Evolutionary conservation across 192 early-diverging fungal species (phyloP), one percentile per base, ranked within the genome.

Genomic region (Coemansia sp.): DNA sequence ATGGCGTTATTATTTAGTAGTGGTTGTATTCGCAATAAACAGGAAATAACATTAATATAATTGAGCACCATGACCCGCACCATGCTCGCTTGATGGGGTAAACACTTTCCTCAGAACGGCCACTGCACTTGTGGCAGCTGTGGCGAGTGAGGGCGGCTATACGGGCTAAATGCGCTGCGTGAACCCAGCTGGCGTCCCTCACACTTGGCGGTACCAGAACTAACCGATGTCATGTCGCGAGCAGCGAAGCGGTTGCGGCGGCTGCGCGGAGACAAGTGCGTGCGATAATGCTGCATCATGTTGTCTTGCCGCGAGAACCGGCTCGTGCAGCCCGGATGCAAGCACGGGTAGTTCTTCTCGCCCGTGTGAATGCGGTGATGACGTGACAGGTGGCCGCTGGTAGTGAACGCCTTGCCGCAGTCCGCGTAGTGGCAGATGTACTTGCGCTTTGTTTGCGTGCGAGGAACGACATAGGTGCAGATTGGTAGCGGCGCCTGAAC

Each of bases 281-380:
- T 91, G 43, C 90, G 88, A 69, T 90, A 91, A 64, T 94, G 92
- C 63, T 94, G 92, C 87, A 89, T 91, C 90, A 92, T 92, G 75
- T 93, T 92, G 74, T 93, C 92, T 46, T 91, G 89, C 53, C 92
- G 83, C 40, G 90, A 90, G 58, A 93, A 93, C 59, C 86, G 79
- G 63, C 86, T 88, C 27, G 77, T 78, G 71, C 92, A 93, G 1
- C 87, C 89, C 8, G 84, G 82, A 72, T 88, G 85, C 14, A 84
- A 68, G 68, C 92, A 94, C 0, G 83, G 51, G 69, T 89, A 93
- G 73, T 90, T 89, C 71, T 92, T 92, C 74, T 92, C 92, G 12
- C 92, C 92, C 1, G 88, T 92, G 68, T 94, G 93, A 54, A 94
- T 89, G 24, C 93, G 83, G 64, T 90, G 87, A 68, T 94, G 93